Conservation (phyloP, 2,329 filamentous ascomycete species). For the Coniochaeta sp. region DNA sequence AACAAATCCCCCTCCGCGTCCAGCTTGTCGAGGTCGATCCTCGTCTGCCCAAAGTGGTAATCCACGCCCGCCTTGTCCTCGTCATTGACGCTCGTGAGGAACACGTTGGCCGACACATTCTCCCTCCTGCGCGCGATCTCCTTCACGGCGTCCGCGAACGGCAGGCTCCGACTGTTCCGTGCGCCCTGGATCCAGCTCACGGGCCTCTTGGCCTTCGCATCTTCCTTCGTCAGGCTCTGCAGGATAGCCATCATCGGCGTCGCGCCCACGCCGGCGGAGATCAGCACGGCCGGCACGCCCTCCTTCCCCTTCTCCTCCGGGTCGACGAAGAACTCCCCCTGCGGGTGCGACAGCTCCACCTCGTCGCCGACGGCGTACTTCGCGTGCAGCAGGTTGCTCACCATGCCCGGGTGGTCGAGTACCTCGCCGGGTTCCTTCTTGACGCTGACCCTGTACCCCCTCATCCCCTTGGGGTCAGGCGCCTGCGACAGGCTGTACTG, state of each 20-base stretch:
- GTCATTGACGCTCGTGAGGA: constrained; percentile 42
- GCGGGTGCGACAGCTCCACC: constrained; percentile 48
- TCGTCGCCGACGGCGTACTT: constrained; percentile 41
- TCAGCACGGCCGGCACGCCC: constrained; percentile 51
- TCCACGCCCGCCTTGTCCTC: constrained; percentile 39
- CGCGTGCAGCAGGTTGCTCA: constrained; percentile 47
- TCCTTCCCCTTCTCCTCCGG: constrained; percentile 28
- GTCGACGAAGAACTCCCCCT: constrained; percentile 57
- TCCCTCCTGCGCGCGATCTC: constrained; percentile 32
- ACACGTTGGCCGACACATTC: constrained; percentile 48
- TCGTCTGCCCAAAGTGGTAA: constrained; percentile 49
- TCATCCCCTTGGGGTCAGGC: constrained; percentile 35
- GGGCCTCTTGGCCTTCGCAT: constrained; percentile 30
- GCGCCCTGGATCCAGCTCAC: constrained; percentile 60
- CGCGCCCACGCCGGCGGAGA: constrained; percentile 63
- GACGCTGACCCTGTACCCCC: constrained; percentile 63
- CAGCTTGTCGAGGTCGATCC: constrained; percentile 51
- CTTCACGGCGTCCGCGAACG: constrained; percentile 47
- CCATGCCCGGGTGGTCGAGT: constrained; percentile 33
- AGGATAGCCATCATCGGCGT: constrained; percentile 62
- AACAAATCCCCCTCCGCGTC: constrained; percentile 47
- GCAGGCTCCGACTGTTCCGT: constrained; percentile 39
- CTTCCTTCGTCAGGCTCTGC: constrained; percentile 36
- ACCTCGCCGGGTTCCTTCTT: constrained; percentile 50
- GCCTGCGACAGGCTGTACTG: constrained; percentile 70